Base-by-base conservation (phyloP, 1,139 yeast species). In the Lodderomyces metapsilosis region DNA sequence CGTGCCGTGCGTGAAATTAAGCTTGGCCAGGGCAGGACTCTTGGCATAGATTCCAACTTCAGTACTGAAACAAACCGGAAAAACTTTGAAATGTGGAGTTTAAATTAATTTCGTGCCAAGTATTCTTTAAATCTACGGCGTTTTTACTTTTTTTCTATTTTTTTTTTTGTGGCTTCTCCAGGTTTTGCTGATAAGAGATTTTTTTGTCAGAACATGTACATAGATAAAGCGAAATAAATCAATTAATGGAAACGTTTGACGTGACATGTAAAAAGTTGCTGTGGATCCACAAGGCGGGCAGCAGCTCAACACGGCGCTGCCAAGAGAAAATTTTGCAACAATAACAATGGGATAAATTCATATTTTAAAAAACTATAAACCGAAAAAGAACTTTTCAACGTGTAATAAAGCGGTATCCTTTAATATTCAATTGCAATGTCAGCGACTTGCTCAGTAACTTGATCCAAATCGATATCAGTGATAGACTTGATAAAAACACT, bases 401-500 rank as follows among this genome's bases (percentile, higher is more conserved):
- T 25, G 30, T 25, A 10, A 23, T 23, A 23, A 20, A 20, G 25
- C n/a, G n/a, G n/a, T 23, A 10, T 23, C 30, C 5, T 3, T 16
- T 9, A 28, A 15, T 28, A 28, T 15, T 28, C 32, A 28, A 28
- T 6, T 7, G 32, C 32, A 28, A 28, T 15, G 15, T 28, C 32
- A 25, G 95, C 95, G 59, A 65, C 64, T 12, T 62, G 48, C 37
- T 68, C 58, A n/a, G 91, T 80, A 9, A 83, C 75, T 21, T 64
- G 53, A 1, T 57, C 60, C 49, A 88, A 66, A 51, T 78, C 73
- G 13, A 80, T 70, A 17, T 74, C 79, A 31, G 86, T 69, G 49
- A 78, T 68, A 2, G 67, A 52, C 40, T 74, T 83, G 79, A 88
- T 71, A 57, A 84, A 88, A 23, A 68, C 58, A 5, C 95, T 96